phyloP scores from a whole-genome alignment of 805 yeast species.

The Nakazawaea molendinolei region DNA sequence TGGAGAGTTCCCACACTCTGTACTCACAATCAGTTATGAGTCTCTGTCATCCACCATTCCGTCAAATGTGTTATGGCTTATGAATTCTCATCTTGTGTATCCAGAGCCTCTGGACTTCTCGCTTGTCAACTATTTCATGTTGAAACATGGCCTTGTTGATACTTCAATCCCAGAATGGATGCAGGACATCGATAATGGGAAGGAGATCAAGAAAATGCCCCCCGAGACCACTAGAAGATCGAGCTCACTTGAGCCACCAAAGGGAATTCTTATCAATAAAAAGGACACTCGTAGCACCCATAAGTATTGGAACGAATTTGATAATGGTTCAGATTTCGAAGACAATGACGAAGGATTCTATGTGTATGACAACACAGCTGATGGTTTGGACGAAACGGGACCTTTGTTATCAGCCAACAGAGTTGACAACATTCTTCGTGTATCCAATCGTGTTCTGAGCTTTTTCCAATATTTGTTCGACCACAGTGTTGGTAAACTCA shows the following conservation, averaged over 20 bases:
- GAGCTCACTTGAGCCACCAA: neutral
- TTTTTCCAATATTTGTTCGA: constrained; percentile 3
- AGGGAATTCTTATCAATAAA: constrained; percentile 26
- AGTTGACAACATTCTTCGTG: constrained; percentile 18
- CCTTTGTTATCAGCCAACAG: constrained; percentile 17
- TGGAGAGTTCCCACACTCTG: constrained; percentile 38
- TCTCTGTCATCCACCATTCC: constrained; percentile 19
- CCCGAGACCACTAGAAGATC: constrained; percentile 9
- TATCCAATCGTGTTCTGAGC: constrained; percentile 18
- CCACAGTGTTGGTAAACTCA: neutral
- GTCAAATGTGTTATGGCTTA: constrained; percentile 32
- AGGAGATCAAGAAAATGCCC: constrained; percentile 42
- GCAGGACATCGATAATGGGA: constrained; percentile 16
- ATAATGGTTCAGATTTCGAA: constrained; percentile 50
- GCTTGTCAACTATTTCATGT: constrained; percentile 24
- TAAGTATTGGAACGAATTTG: constrained; percentile 63
- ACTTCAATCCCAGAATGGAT: constrained; percentile 25
- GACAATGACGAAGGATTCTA: constrained; percentile 31
- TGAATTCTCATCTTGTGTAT: constrained; percentile 41
- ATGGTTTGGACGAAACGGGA: constrained; percentile 19
- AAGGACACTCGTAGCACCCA: constrained; percentile 15
- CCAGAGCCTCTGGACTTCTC: constrained; percentile 15
- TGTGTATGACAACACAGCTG: constrained; percentile 25
- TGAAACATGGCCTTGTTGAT: constrained; percentile 19
- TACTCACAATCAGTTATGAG: constrained; percentile 42